Percentiles rank a stretch among this genome's conserved stretches.
Evolutionary conservation across 1,139 yeast genomes (phyloP).

Genomic region (Pichia sp.): DNA sequence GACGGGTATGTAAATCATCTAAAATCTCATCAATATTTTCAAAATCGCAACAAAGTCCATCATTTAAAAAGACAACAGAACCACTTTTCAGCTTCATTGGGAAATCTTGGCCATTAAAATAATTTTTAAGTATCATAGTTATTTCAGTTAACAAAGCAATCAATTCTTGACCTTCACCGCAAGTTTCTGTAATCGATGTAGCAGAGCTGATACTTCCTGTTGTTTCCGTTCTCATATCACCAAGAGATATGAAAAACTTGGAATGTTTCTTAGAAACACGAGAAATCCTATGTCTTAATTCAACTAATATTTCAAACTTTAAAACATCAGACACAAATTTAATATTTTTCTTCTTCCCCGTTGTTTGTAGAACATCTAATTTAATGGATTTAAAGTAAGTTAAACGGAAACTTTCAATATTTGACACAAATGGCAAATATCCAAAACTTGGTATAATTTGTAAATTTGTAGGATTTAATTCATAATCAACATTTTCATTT

Average conservation of each 20-base stretch:
- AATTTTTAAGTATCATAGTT: constrained; percentile 2
- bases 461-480: constrained; percentile 8
- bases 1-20: constrained; percentile 15
- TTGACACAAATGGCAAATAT: constrained; percentile 12
- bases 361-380: constrained; percentile 9
- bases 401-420: constrained; percentile 22
- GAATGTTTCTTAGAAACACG: constrained; percentile 20
- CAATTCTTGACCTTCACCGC: constrained; percentile 1
- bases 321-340: constrained; percentile 10
- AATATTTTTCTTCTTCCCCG: constrained; percentile 7
- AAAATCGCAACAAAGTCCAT: constrained; percentile 25
- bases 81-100: constrained; percentile 9
- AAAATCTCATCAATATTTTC: constrained; percentile 17
- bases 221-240: constrained; percentile 7
- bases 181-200: neutral
- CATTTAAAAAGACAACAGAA: constrained; percentile 18
- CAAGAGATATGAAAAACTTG: constrained; percentile 18
- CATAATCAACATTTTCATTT: constrained; percentile 11
- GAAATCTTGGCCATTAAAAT: constrained; percentile 19
- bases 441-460: constrained; percentile 8
- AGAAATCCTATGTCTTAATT: constrained; percentile 20
- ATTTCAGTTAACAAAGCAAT: neutral
- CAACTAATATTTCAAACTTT: constrained; percentile 18
- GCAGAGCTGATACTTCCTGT: constrained; percentile 5
- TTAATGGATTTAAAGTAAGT: constrained; percentile 19